Conservation (phyloP, 2,329 filamentous ascomycete species). For the Dothideomycetidae sp. region DNA sequence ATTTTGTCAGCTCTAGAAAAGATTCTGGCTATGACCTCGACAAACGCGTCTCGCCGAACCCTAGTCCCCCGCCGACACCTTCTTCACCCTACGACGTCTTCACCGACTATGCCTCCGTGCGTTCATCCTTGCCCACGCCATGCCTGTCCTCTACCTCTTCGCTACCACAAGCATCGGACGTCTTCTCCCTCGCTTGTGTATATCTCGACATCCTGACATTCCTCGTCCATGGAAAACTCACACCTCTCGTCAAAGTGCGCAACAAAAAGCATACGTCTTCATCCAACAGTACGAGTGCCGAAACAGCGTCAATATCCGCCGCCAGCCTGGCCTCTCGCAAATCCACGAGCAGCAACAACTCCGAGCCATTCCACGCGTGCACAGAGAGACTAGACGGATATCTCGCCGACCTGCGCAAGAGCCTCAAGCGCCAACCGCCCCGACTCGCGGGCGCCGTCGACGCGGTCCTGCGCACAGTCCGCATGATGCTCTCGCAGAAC, state of each 20-base stretch:
- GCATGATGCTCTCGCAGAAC: slow-evolving; percentile 29
- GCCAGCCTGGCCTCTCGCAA: slow-evolving; percentile 16
- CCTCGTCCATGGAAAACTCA: slow-evolving; percentile 51
- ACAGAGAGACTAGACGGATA: slow-evolving; percentile 43
- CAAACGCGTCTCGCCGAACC: not conserved
- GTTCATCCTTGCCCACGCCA: slow-evolving; percentile 29
- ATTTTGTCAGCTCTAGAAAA: not conserved
- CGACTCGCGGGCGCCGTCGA: slow-evolving; percentile 21
- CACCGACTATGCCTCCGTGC: not conserved
- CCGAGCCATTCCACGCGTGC: slow-evolving; percentile 57
- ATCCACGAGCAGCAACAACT: slow-evolving; percentile 36
- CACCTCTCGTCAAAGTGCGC: slow-evolving; percentile 52
- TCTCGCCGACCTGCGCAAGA: slow-evolving; percentile 32
- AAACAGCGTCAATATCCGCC: slow-evolving; percentile 17
- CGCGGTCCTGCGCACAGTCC: slow-evolving; percentile 27
- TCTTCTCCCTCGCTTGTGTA: slow-evolving; percentile 60
- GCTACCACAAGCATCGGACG: slow-evolving; percentile 40
- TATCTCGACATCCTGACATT: slow-evolving; percentile 59
- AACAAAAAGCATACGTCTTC: slow-evolving; percentile 35
- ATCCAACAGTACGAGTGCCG: slow-evolving; percentile 2
- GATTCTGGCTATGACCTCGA: not conserved
- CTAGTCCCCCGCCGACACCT: not conserved
- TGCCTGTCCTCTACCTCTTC: not conserved
- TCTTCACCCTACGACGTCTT: not conserved
- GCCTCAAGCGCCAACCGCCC: slow-evolving; percentile 6